Conservation (phyloP, 164 flowering plant genomes). For the Umbellularia californica region DNA sequence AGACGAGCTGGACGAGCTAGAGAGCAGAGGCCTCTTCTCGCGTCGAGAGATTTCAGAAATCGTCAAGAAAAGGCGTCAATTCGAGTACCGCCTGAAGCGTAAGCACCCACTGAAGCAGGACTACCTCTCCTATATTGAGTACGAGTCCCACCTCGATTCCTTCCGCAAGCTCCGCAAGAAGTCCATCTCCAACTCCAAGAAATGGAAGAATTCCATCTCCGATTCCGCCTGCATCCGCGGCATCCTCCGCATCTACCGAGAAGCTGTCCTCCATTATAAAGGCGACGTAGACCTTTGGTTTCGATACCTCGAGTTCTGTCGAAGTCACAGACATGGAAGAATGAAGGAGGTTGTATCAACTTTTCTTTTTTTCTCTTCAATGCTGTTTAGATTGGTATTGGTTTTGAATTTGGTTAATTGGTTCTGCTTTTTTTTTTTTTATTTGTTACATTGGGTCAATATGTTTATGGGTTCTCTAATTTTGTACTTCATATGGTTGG, state of each 20-base stretch:
- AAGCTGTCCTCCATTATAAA: slow-evolving; percentile 60
- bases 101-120: slow-evolving; percentile 77
- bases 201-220: slow-evolving; percentile 48
- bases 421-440: no score
- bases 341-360: slow-evolving; percentile 63
- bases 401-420: no score
- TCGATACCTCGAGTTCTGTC: slow-evolving; percentile 78
- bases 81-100: slow-evolving; percentile 83
- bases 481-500: no score
- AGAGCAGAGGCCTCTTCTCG: slow-evolving; percentile 55
- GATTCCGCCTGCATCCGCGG: slow-evolving; percentile 59
- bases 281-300: slow-evolving; percentile 90
- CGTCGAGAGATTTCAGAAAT: slow-evolving; percentile 59
- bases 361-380: background rate
- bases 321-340: slow-evolving; percentile 53
- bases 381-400: no score
- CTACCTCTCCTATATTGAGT: slow-evolving; percentile 71
- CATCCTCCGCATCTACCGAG: slow-evolving; percentile 53
- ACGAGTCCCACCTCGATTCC: slow-evolving; percentile 66
- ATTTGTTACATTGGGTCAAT: no score
- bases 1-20: slow-evolving; percentile 78
- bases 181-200: slow-evolving; percentile 28
- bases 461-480: no score
- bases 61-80: slow-evolving; percentile 68
- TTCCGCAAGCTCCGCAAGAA: slow-evolving; percentile 64